phyloP scores from a whole-genome alignment of 257 asterid species.

The Fraxinus quadrangulata region DNA sequence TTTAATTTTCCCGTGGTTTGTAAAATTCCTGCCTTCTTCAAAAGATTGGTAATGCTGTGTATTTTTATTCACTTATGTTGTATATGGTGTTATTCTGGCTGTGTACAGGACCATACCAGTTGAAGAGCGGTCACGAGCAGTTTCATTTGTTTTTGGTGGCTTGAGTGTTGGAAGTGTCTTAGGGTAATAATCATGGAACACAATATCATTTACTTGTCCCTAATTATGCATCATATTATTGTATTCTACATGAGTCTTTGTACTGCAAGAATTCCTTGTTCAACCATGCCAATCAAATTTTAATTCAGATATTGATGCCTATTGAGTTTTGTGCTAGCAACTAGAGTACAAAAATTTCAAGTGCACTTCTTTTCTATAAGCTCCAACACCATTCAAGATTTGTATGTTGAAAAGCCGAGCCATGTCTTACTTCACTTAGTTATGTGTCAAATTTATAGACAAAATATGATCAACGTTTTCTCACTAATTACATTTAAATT shows the following conservation, averaged over 20 bases:
- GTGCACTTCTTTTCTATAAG: not conserved
- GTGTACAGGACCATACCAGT: conserved; percentile 80
- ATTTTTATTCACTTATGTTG: conserved; percentile 4
- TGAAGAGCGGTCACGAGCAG: conserved; percentile 96
- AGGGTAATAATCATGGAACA: conserved; percentile 55
- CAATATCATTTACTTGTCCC: conserved; percentile 10
- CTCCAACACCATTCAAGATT: not conserved
- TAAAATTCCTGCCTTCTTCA: not conserved
- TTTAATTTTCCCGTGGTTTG: not conserved
- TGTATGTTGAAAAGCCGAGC: not conserved
- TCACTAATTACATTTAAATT: conserved; percentile 22
- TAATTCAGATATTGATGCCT: not conserved
- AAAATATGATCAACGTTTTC: not conserved
- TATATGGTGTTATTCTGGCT: conserved; percentile 17
- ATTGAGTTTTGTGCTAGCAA: not conserved
- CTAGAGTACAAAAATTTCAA: not conserved
- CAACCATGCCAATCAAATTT: not conserved
- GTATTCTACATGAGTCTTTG: not conserved
- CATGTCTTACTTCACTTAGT: not conserved
- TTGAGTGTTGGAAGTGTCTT: conserved; percentile 93
- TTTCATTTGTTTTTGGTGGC: conserved; percentile 95
- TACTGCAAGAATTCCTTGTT: not conserved
- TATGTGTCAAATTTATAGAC: conserved; percentile 4
- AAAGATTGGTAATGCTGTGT: not conserved
- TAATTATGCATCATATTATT: conserved; percentile 20